Evolutionary conservation across 345 rosid genomes (phyloP), one percentile per base, ranked within the genome.

Genomic region (Erysimum cheiranthoides): DNA sequence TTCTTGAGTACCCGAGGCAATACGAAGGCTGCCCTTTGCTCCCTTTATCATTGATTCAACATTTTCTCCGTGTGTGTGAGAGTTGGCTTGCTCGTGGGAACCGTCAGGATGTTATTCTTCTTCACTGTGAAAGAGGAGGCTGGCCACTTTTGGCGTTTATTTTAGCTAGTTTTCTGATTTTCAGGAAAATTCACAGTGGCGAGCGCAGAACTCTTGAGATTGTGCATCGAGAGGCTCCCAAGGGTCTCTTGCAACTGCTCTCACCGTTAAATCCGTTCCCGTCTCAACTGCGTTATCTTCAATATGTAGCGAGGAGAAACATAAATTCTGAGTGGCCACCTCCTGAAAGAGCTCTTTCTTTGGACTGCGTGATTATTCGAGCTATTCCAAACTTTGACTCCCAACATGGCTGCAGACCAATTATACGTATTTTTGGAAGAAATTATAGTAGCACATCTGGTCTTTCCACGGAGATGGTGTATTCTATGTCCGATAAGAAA

Each of bases 241-340:
- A 90, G 76, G 97, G 97, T 43, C 85, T 85, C 54, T 80, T 95
- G 83, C 96, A 88, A 89, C 97, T 92, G 17, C 80, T 95, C 56
- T 95, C 97, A 10, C 97, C 97, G 11, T 85, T 95, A 35, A 95
- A 95, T 82, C 99, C 99, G 0, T 82, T 92, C 73, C 97, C 99
- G 0, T 95, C 99, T 70, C 99, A 92, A 78, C 92, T 95, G 70
- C 96, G 97, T 8, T 95, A 92, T 82, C 92, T 95, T 83, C 99
- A 95, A 60, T 95, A 90, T 81, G 91, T 95, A 12, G 87, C 96
- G 4, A 88, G 97, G 82, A 90, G 97, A 72, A 90, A 89, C 61
- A 87, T 90, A 75, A 79, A 85, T 73, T 86, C 97, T 6, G 97
- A 92, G 74, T 92, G 99, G 99, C 99, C 99, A 21, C 99, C 99